Evolutionary conservation across 73 alveolate genomes (phyloP), one percentile per base, ranked within the genome.

Genomic region (Halteria grandinella): DNA sequence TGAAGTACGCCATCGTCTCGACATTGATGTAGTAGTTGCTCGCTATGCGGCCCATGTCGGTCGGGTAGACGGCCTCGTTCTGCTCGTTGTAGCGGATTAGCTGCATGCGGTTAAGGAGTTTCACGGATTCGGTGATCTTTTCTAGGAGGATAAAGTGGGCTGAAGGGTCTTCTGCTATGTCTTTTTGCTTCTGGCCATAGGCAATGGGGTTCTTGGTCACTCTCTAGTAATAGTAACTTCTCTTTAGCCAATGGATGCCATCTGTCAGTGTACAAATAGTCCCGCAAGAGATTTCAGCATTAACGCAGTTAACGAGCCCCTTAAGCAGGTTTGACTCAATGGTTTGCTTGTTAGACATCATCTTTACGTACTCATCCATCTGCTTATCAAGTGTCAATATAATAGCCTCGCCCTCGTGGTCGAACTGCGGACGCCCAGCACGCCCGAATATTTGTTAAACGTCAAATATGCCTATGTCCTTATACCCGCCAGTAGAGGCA

Each of bases 361-460:
- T 80, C n/a, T 89, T 87, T 50, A 93, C 96, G 85, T 88, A 96
- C 58, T 90, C 87, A 39, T 77, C 95, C 53, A 96, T 86, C 75
- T 89, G 73, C 43, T 86, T 84, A 24, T 78, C 51, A 31, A 93
- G 97, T 31, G 97, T 93, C 50, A 95, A 71, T 0, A 96, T 88
- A 59, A 93, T 89, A 27, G 97, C 98, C 50, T 93, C 97, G 15
- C 99, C 99, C 70, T 97, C 93, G 29, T 89, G 91, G 88, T 98
- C 99, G 80, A 82, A 98, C 71, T 97, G 93, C 0, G 99, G 99
- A 52, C 99, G 93, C 10, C 99, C 99, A 8, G 99, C 99, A 62
- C 99, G 88, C 51, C 99, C 99, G 75, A 96, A 96, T 85, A 97
- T 95, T 87, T 98, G 98, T 73, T 95, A 87, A 3, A 98, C 99